Base-by-base conservation (phyloP, 345 rosid species). In the Ceriops zippeliana region DNA sequence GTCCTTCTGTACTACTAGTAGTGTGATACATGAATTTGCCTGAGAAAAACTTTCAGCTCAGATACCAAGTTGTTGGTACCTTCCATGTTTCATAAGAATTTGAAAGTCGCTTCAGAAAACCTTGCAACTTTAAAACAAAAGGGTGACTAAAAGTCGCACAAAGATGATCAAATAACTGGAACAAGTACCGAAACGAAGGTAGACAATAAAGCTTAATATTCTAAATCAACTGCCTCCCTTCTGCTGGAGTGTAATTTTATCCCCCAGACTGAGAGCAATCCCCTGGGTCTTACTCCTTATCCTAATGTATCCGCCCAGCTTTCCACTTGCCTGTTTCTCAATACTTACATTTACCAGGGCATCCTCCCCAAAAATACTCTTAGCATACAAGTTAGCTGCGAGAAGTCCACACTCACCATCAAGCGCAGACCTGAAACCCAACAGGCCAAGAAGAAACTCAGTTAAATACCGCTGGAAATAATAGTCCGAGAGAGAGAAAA, bases 221-320 rank as follows among this genome's bases (percentile, higher is more conserved):
- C 61, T 7, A 22, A 56, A 56, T 88, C 81, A 88, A 73, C 77
- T 75, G 63, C 87, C 84, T 65, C 95, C 91, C 79, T 89, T 89
- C 83, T 89, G 95, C 82, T 89, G 86, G 62, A 89, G 81, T 42
- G 95, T 89, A 66, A 89, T 89, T 82, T 86, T 89, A 73, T 89
- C 95, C 21, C 95, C 95, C 0, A 89, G 84, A 68, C 95, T 89
- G 15, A 91, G 84, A 51, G 97, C 97, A 68, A 91, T 91, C 31
- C 97, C 97, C 77, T 91, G 97, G 32, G 97, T 91, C 80, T 91
- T 91, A 79, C 97, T 91, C 73, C 97, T 75, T 80, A 91, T 91
- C 76, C 97, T 84, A 76, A 91, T 89, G 82, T 86, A 91, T 60
- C 97, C 97, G 53, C 91, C 85, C 17, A 91, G 83, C 71, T 86